A percentile compares a stretch with the other conserved stretches of the same genome.
phyloP scores from a whole-genome alignment of 2,329 filamentous ascomycete species.

The Coniochaeta ligniaria region DNA sequence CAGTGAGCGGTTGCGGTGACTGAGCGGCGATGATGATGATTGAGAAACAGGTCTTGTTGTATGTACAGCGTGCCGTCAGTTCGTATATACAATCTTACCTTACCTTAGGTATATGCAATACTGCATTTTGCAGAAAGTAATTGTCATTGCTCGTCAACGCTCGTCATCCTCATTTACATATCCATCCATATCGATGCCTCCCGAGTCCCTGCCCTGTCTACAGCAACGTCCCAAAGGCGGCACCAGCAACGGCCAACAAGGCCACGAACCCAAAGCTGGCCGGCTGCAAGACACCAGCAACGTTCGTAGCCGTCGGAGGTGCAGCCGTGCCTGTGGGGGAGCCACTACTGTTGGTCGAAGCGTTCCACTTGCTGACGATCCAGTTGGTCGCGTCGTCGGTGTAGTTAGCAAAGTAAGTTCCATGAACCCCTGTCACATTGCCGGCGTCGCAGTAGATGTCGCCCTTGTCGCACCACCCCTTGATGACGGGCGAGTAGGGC shows the following conservation, averaged over 20 bases:
- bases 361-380: constrained; percentile 12
- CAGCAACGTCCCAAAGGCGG: neutral
- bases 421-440: constrained; percentile 10
- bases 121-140: neutral
- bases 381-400: constrained; percentile 13
- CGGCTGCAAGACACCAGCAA: neutral
- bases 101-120: neutral
- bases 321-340: neutral
- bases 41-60: too few species aligned
- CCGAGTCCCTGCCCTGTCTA: neutral
- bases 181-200: neutral
- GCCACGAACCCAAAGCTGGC: neutral
- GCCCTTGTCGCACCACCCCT: constrained; percentile 17
- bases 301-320: neutral
- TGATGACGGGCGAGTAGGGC: constrained; percentile 13
- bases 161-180: neutral
- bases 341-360: neutral
- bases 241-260: neutral
- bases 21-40: too few species aligned
- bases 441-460: constrained; percentile 19
- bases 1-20: too few species aligned
- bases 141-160: neutral
- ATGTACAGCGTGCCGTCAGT: neutral
- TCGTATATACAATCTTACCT: neutral
- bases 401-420: constrained; percentile 17